phyloP scores from a whole-genome alignment of 164 flowering plant species.

The Nymphaea colorata region DNA sequence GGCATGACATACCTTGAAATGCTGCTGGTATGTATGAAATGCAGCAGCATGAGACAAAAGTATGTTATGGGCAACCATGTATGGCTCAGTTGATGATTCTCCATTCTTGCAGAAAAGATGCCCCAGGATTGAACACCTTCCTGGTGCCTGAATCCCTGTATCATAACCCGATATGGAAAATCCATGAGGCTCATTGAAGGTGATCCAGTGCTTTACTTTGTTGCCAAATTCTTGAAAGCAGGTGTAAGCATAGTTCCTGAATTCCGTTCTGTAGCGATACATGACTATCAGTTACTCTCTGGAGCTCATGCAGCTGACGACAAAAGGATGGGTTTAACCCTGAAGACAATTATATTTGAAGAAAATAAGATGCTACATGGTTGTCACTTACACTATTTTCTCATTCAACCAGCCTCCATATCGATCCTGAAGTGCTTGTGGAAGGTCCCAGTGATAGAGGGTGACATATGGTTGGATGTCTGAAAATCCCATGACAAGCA shows the following conservation, averaged over 20 bases:
- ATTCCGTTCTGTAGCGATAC: conserved; percentile 50
- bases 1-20: conserved; percentile 51
- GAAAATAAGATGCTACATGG: background rate
- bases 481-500: conserved; percentile 13
- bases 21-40: conserved; percentile 39
- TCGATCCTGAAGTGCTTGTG: conserved; percentile 72
- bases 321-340: too few species aligned
- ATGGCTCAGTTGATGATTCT: conserved; percentile 74
- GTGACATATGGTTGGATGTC: conserved; percentile 80
- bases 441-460: conserved; percentile 91
- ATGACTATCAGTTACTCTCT: background rate
- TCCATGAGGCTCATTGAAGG: conserved; percentile 86
- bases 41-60: conserved; percentile 76
- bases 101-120: conserved; percentile 61
- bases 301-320: background rate
- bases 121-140: conserved; percentile 70
- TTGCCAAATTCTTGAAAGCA: conserved; percentile 82
- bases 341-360: background rate
- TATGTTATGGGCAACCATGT: conserved; percentile 72
- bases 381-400: conserved; percentile 45
- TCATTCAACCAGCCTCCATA: conserved; percentile 67
- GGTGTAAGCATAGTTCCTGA: conserved; percentile 49
- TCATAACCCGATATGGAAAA: conserved; percentile 67
- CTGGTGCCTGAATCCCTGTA: conserved; percentile 80
- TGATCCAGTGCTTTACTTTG: conserved; percentile 84